Conservation (phyloP, 768 basidiomycete species). For the Rubroboletus pulcherrimus region DNA sequence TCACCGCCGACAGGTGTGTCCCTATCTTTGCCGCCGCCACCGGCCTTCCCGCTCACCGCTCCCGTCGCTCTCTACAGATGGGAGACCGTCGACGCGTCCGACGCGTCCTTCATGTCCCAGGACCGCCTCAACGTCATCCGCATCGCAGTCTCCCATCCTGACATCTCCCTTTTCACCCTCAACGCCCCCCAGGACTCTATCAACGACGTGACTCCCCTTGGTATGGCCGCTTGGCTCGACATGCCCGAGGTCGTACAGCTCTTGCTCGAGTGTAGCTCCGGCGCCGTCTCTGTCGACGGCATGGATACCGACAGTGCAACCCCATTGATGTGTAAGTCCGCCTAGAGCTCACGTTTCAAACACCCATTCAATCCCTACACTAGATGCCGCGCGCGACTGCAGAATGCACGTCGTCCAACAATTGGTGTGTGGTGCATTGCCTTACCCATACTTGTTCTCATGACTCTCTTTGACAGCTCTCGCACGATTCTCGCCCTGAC, state of each 20-base stretch:
- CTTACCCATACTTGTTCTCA: conserved; percentile 10
- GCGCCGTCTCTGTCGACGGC: conserved; percentile 66
- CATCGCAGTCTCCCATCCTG: conserved; percentile 49
- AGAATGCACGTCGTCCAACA: conserved; percentile 61
- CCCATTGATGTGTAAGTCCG: conserved; percentile 74
- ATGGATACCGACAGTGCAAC: conserved; percentile 75
- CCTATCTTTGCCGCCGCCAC: neutral
- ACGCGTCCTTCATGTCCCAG: conserved; percentile 63
- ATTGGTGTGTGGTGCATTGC: conserved; percentile 45
- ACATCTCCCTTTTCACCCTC: conserved; percentile 63
- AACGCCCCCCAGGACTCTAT: conserved; percentile 70
- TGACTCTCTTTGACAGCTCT: conserved; percentile 34
- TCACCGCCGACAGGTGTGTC: conserved; percentile 68
- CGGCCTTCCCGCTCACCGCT: conserved; percentile 3
- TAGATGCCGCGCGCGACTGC: conserved; percentile 78
- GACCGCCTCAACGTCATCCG: conserved; percentile 57
- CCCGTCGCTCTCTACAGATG: conserved; percentile 41
- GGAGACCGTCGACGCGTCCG: conserved; percentile 64
- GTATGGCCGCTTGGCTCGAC: conserved; percentile 78
- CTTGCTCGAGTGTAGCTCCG: conserved; percentile 60
- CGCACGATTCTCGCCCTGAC: conserved; percentile 70
- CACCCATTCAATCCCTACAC: neutral
- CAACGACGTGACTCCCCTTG: conserved; percentile 72
- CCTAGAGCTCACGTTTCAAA: neutral
- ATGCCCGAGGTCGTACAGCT: conserved; percentile 54